A percentile compares a stretch with the other conserved stretches of the same genome.
phyloP scores from a whole-genome alignment of 2,329 filamentous ascomycete species.

The Colletotrichum cuscutae region DNA sequence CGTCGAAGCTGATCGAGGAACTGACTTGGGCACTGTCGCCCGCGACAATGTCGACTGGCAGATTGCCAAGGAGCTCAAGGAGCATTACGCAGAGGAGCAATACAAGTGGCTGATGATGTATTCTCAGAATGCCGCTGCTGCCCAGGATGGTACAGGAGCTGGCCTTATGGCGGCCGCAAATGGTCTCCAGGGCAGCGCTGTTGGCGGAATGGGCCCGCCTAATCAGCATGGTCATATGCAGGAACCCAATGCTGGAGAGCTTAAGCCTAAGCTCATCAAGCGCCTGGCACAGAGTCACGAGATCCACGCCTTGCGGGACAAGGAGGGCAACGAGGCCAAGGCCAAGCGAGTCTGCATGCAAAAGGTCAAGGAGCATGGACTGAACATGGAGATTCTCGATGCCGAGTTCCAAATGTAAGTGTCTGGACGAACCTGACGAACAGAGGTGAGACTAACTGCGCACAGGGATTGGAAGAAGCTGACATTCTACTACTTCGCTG shows the following conservation, averaged over 20 bases:
- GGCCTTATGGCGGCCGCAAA: constrained; percentile 73
- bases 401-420: constrained; percentile 98
- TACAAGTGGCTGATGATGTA: constrained; percentile 99
- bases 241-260: constrained; percentile 76
- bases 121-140: constrained; percentile 78
- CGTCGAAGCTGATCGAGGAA: constrained; percentile 95
- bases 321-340: constrained; percentile 97
- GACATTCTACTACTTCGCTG: constrained; percentile 98
- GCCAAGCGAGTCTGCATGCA: constrained; percentile 97
- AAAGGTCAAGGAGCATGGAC: constrained; percentile 92
- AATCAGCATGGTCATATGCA: constrained; percentile 75
- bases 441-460: constrained; percentile 1
- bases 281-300: constrained; percentile 92
- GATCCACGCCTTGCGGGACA: constrained; percentile 87
- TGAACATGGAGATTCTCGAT: constrained; percentile 99
- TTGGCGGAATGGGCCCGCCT: constrained; percentile 82
- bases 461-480: constrained; percentile 96
- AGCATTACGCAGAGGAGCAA: constrained; percentile 93
- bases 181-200: constrained; percentile 74
- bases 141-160: constrained; percentile 68
- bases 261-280: constrained; percentile 97
- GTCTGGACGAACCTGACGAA: background rate
- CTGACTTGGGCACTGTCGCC: constrained; percentile 92
- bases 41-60: constrained; percentile 89
- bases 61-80: constrained; percentile 87